Evolutionary conservation across 2,329 filamentous ascomycete genomes (phyloP).

Genomic region (Didymosphaeria variabile): DNA sequence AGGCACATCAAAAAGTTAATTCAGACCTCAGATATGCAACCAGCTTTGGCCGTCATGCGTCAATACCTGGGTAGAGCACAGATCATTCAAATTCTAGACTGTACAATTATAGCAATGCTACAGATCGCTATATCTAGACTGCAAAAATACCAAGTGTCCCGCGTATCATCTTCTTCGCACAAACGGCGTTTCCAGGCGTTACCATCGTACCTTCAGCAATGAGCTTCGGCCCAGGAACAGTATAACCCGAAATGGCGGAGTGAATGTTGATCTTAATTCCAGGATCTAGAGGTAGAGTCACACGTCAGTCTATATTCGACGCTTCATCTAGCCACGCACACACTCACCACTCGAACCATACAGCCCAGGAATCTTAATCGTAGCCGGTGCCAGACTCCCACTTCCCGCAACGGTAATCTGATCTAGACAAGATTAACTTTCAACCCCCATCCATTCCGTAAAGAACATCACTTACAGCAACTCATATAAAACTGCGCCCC

Average conservation of each 20-base stretch:
- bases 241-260: slow-evolving; percentile 48
- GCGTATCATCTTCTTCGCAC: slow-evolving; percentile 24
- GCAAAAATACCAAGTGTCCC: slow-evolving; percentile 25
- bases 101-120: neutral
- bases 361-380: slow-evolving; percentile 37
- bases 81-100: too few species aligned
- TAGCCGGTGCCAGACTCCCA: slow-evolving; percentile 26
- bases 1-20: too few species aligned
- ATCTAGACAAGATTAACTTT: slow-evolving; percentile 21
- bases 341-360: slow-evolving; percentile 26
- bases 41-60: too few species aligned
- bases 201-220: slow-evolving; percentile 26
- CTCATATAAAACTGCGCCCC: slow-evolving; percentile 60
- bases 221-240: slow-evolving; percentile 56
- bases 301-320: neutral
- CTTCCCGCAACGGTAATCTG: slow-evolving; percentile 37
- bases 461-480: slow-evolving; percentile 28
- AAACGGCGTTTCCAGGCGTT: slow-evolving; percentile 25
- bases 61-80: too few species aligned
- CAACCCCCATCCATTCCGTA: neutral
- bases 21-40: too few species aligned
- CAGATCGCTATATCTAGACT: slow-evolving; percentile 7
- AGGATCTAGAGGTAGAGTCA: slow-evolving; percentile 20
- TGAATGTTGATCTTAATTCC: slow-evolving; percentile 41
- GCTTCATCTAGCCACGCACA: neutral